Percentiles rank a stretch among this genome's conserved stretches.
phyloP scores from a whole-genome alignment of 768 basidiomycete species.

The Rhodotorula taiwanensis region DNA sequence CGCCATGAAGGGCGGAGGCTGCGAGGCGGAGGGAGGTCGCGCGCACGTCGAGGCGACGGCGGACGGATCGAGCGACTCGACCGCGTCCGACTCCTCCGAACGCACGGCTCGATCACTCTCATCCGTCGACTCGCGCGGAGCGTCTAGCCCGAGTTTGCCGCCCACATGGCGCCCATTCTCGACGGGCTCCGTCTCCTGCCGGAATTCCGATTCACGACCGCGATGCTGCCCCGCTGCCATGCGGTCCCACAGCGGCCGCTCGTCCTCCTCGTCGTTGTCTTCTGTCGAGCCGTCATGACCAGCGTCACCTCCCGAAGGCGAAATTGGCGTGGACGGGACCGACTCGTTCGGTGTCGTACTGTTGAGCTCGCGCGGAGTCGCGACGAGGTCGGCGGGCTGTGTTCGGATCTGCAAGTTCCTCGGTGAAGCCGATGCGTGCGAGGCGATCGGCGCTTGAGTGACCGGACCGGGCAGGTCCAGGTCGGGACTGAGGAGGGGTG shows the following conservation, averaged over 20 bases:
- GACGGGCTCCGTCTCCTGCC: too few species aligned
- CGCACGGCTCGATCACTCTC: not conserved
- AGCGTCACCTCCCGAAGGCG: slow-evolving; percentile 7
- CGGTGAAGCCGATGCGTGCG: not conserved
- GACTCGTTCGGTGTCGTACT: not conserved
- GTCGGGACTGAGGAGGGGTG: not conserved
- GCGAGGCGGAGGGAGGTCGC: not conserved
- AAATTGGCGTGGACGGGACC: slow-evolving; percentile 14
- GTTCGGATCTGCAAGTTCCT: slow-evolving; percentile 3
- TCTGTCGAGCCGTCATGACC: slow-evolving; percentile 7
- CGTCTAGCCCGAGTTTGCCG: too few species aligned
- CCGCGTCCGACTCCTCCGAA: not conserved
- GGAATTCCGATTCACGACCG: too few species aligned
- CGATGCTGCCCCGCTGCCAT: too few species aligned
- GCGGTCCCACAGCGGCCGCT: not conserved
- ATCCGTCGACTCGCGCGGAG: too few species aligned
- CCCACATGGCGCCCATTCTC: too few species aligned
- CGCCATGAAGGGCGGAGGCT: not conserved
- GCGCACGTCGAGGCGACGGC: not conserved
- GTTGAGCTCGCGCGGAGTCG: slow-evolving; percentile 18
- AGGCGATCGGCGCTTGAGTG: not conserved
- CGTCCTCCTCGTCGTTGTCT: not conserved
- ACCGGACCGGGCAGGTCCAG: not conserved
- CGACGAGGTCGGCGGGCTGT: slow-evolving; percentile 32
- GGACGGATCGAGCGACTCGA: slow-evolving; percentile 4